Base-by-base conservation (phyloP, 768 basidiomycete genomes). In the Pulveroboletus sp. region DNA sequence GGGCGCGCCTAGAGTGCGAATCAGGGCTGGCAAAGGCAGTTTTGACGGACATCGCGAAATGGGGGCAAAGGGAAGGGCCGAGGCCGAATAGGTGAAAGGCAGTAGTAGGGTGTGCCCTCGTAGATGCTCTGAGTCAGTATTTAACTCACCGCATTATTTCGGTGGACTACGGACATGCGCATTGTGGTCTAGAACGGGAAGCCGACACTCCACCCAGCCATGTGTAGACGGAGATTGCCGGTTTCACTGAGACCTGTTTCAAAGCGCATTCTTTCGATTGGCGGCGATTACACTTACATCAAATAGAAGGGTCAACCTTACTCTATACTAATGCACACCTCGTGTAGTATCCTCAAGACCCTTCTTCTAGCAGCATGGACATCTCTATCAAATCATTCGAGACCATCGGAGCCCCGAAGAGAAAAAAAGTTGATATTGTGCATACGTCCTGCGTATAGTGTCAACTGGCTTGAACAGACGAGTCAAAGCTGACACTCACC, bases 131-230 rank as follows among this genome's bases (percentile, higher is more conserved):
- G 8, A 29, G 27, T 29, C 5, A 32, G 52, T 64, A 64, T 63
- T 64, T 64, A 63, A 63, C 60, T 54, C 42, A 37, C 55, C 51
- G 38, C 36, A 25, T 36, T 37, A 36, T 47, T 40, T 21, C 40
- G 42, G 42, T n/a, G 47, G 39, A 49, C 40, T 44, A 50, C 31
- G 17, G 53, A 34, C 21, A 38, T 47, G 48, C 48, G 63, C 35
- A 56, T 60, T 65, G 62, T 64, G 47, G 43, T 49, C 56, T 51
- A 43, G 51, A 55, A 43, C 47, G 21, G 49, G 57, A 43, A 47
- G 25, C 47, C 52, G 40, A 33, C 27, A 41, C 27, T 14, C 32
- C 34, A 27, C 33, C 42, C 21, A n/a, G 31, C 24, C 39, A 47
- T 50, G 37, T 54, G 58, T 49, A 3, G 24, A 40, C 50, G 58